phyloP scores from a whole-genome alignment of 208 protist species.

The Trichomonas tenax region DNA sequence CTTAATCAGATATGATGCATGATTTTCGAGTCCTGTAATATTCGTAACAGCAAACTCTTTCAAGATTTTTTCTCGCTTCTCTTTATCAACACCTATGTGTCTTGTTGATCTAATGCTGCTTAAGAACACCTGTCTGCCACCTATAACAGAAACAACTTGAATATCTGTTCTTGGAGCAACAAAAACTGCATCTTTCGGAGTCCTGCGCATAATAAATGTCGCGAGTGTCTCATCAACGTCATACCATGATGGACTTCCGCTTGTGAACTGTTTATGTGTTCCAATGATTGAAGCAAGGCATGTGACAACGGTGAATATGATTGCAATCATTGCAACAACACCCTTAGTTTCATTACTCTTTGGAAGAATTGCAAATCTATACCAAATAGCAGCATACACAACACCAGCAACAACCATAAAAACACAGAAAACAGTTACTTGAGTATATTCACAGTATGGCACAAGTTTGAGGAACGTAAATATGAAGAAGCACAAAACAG shows the following conservation, averaged over 20 bases:
- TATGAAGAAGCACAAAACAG: background rate
- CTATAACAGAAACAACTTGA: background rate
- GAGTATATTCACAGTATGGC: background rate
- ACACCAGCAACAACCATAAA: background rate
- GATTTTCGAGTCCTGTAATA: background rate
- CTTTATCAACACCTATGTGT: background rate
- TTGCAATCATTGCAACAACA: background rate
- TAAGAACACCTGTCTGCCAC: background rate
- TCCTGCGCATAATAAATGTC: background rate
- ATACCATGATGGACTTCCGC: background rate
- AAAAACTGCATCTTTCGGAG: background rate
- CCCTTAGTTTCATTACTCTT: background rate
- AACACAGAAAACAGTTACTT: background rate
- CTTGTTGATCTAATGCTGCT: background rate
- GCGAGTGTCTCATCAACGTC: background rate
- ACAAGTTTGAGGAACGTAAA: background rate
- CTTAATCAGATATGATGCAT: background rate
- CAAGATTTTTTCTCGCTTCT: background rate
- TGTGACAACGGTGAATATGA: background rate
- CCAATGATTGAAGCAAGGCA: background rate
- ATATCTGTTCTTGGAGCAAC: background rate
- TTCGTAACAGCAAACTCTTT: background rate
- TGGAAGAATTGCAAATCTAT: background rate
- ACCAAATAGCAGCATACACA: background rate
- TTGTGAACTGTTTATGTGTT: background rate